Evolutionary conservation across 176 grass and related monocot species (phyloP), one percentile per base, ranked within the genome.

Genomic region (Phoenix roebelenii): DNA sequence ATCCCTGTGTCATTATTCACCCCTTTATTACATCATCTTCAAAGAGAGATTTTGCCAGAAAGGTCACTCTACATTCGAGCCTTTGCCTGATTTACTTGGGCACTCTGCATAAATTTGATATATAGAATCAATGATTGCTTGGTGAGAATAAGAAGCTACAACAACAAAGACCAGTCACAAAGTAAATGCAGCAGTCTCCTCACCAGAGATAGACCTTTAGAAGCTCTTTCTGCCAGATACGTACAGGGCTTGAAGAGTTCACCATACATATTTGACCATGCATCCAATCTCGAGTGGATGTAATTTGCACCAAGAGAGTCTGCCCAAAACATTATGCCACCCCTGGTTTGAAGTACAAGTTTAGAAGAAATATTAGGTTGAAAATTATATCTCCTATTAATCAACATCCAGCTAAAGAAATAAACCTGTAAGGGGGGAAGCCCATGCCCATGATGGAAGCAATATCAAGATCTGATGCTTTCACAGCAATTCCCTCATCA

Each of bases 391-490:
- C 35, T 2, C 35, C 35, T 14, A 0, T 44, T 44, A 44, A 44
- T 44, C 35, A 12, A 44, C 10, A 12, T 12, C 12, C 35, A 44
- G 10, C 9, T 44, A 18, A 7, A 48, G 24, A 61, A 61, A 3
- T 30, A 49, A 50, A 89, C 89, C 86, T 87, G 63, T 96, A 87
- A 60, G 91, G 80, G 64, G 91, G 91, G 80, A 96, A 96, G 1
- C 91, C 91, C 83, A 90, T 90, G 65, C 86, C 91, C 0, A 96
- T 89, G 57, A 90, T 72, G 5, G 91, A 90, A 35, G 91, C 91
- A 26, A 90, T 90, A 50, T 96, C 86, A 15, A 96, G 86, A 58
- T 96, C 91, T 15, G 86, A 90, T 69, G 91, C 71, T 64, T 90
- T 96, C 51, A 96, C 86, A 17, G 77, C 67, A 5, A 96, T 96